Evolutionary conservation across 768 basidiomycete genomes (phyloP).

Genomic region (Crepidotus variabilis): DNA sequence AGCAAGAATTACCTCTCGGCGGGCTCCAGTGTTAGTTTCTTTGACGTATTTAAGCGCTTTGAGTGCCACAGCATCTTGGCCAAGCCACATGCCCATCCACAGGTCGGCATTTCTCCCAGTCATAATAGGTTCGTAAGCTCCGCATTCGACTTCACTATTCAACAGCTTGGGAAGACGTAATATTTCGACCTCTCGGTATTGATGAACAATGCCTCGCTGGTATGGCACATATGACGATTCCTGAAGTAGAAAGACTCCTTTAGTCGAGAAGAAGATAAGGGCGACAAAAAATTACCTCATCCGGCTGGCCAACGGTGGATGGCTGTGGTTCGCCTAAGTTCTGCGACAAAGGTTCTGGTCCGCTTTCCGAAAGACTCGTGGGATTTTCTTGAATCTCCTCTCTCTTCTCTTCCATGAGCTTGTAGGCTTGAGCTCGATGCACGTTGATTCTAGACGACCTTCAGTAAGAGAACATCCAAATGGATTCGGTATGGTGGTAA

Average conservation of each 20-base stretch:
- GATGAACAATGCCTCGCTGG: constrained; percentile 39
- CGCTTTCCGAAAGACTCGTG: background rate
- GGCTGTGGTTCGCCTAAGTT: background rate
- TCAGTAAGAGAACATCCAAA: background rate
- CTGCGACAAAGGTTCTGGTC: background rate
- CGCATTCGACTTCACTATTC: constrained; percentile 44
- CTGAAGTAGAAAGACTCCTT: constrained; percentile 18
- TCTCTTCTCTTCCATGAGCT: background rate
- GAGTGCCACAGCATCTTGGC: constrained; percentile 49
- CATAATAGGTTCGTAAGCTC: constrained; percentile 33
- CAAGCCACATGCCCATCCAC: constrained; percentile 50
- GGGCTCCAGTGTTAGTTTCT: constrained; percentile 35
- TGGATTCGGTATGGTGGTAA: constrained; percentile 9
- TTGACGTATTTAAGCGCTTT: constrained; percentile 47
- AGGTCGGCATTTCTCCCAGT: constrained; percentile 53
- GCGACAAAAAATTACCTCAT: background rate
- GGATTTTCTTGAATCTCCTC: background rate
- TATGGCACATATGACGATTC: constrained; percentile 32
- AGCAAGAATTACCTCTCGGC: constrained; percentile 28
- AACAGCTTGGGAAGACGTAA: constrained; percentile 49
- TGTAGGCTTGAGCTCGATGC: background rate
- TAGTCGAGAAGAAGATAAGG: background rate
- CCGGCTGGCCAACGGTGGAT: background rate
- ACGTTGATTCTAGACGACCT: background rate
- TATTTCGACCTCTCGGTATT: constrained; percentile 47